Percentiles rank a stretch among this genome's conserved stretches.
These are phyloP conservation scores for Centella asiatica DNA, from an alignment of 129 eudicot genomes.

Conservation along the genomic window DNA sequence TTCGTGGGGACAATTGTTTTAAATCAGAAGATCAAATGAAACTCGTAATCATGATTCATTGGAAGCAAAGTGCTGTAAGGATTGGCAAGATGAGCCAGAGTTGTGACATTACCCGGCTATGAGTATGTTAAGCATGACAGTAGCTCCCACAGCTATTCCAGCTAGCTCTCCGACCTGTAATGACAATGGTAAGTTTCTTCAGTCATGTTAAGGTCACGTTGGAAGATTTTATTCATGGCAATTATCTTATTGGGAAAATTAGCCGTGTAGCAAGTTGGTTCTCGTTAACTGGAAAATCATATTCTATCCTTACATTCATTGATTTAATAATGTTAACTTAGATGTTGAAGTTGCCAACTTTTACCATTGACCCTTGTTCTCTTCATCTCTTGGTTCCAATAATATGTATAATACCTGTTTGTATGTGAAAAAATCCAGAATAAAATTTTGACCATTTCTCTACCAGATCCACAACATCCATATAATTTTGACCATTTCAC, in stretches of 20 bases:
- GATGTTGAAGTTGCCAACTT: slow-evolving; percentile 19
- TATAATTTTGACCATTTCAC: no score
- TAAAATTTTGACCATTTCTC: no score
- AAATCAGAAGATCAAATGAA: background rate
- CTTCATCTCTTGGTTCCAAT: background rate
- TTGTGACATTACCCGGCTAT: slow-evolving; percentile 68
- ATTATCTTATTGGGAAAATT: background rate
- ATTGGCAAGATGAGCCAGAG: background rate
- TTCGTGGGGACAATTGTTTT: background rate
- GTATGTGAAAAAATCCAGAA: no score
- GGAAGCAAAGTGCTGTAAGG: background rate
- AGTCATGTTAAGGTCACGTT: background rate
- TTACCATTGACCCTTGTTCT: slow-evolving; percentile 28
- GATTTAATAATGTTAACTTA: slow-evolving; percentile 22
- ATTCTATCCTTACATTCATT: background rate
- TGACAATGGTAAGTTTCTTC: slow-evolving; percentile 13
- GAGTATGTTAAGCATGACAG: slow-evolving; percentile 96
- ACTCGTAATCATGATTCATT: background rate
- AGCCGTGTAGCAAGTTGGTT: background rate
- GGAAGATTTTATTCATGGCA: slow-evolving; percentile 5
- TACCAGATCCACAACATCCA: no score
- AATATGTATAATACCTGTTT: no score
- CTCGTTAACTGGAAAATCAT: background rate
- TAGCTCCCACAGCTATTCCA: slow-evolving; percentile 94
- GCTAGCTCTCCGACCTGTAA: slow-evolving; percentile 93